These are phyloP conservation scores for Starmerella geochares DNA, from an alignment of 805 yeast species.

Conservation along the genomic window DNA sequence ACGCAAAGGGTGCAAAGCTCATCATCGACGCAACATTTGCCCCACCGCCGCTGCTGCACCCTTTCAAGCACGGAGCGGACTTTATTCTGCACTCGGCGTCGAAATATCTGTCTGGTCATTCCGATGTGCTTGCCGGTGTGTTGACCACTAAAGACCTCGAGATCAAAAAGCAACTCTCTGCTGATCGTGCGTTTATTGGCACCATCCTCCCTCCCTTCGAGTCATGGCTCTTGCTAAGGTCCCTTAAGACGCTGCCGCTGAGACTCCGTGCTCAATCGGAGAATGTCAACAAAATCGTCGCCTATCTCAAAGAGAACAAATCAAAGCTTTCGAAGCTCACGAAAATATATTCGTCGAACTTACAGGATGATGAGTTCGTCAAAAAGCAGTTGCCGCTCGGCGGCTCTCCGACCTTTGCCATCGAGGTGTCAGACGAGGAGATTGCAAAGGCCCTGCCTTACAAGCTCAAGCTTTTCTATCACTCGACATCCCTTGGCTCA, in stretches of 20 bases:
- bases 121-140: slow-evolving; percentile 78
- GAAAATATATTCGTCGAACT: slow-evolving; percentile 57
- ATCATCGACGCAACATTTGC: slow-evolving; percentile 87
- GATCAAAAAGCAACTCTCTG: slow-evolving; percentile 38
- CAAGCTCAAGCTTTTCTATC: slow-evolving; percentile 45
- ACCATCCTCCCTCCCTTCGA: slow-evolving; percentile 73
- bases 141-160: slow-evolving; percentile 66
- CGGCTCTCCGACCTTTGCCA: slow-evolving; percentile 66
- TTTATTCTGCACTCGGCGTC: slow-evolving; percentile 85
- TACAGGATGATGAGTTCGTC: slow-evolving; percentile 63
- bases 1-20: slow-evolving; percentile 60
- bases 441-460: slow-evolving; percentile 39
- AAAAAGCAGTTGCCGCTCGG: slow-evolving; percentile 50
- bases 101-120: slow-evolving; percentile 88
- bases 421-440: slow-evolving; percentile 42
- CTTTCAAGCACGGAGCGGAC: slow-evolving; percentile 76
- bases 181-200: slow-evolving; percentile 64
- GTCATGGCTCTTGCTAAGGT: slow-evolving; percentile 60
- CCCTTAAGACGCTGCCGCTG: slow-evolving; percentile 69
- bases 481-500: slow-evolving; percentile 90
- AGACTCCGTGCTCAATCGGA: slow-evolving; percentile 58
- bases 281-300: slow-evolving; percentile 53
- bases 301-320: slow-evolving; percentile 44
- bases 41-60: slow-evolving; percentile 80
- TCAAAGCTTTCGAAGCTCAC: slow-evolving; percentile 41